These are phyloP conservation scores for Hibiscus mutabilis DNA, from an alignment of 345 rosid species.

Conservation along the genomic window DNA sequence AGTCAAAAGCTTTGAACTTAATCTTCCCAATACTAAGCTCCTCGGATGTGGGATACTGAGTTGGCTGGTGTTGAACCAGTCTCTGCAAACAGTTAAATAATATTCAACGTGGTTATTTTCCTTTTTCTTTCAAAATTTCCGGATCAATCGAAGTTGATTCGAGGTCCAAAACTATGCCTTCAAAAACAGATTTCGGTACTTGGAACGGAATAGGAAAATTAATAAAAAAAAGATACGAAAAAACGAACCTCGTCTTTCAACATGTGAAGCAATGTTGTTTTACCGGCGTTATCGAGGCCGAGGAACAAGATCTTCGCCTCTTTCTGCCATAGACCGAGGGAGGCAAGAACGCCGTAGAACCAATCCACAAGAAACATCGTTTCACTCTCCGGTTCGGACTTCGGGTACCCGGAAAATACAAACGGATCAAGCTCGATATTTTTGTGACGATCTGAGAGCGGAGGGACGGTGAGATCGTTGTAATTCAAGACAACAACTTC, in stretches of 20 bases:
- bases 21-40: constrained; percentile 88
- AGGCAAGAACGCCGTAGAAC: constrained; percentile 82
- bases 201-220: not conserved
- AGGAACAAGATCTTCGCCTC: constrained; percentile 90
- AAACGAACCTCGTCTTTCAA: constrained; percentile 71
- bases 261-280: constrained; percentile 91
- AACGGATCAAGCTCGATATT: constrained; percentile 14
- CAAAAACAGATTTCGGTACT: no score
- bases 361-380: constrained; percentile 72
- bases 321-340: constrained; percentile 80
- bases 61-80: constrained; percentile 87
- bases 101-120: not conserved
- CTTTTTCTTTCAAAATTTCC: not conserved
- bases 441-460: not conserved
- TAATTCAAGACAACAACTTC: constrained; percentile 6
- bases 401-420: not conserved
- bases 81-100: constrained; percentile 37
- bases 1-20: constrained; percentile 84
- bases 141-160: not conserved
- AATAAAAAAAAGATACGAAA: no score
- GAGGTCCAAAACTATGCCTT: not conserved
- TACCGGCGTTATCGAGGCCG: constrained; percentile 91
- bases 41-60: constrained; percentile 86
- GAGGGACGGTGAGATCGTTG: constrained; percentile 15
- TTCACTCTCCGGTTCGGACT: not conserved